Conservation (phyloP, 176 grass and related monocot species). For the Urochloa ruziziensis region DNA sequence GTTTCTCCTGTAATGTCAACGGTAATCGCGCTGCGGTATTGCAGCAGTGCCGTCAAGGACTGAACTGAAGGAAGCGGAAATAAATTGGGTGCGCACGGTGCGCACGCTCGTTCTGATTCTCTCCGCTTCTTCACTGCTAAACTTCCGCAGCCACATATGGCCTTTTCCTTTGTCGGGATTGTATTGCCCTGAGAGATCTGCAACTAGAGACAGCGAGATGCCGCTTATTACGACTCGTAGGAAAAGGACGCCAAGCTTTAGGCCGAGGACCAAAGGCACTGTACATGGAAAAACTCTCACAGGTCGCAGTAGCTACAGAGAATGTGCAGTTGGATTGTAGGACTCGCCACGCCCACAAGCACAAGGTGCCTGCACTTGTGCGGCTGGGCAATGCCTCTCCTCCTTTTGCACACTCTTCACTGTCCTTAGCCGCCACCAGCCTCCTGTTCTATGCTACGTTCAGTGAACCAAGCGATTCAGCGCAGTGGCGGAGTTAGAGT, state of each 20-base stretch:
- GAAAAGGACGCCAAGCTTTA: neutral
- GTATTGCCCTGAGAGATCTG: no score
- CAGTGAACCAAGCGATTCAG: conserved; percentile 17
- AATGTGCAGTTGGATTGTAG: neutral
- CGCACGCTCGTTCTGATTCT: no score
- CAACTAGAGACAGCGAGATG: neutral
- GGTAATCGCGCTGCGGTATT: no score
- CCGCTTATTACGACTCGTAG: neutral
- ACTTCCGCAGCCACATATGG: no score
- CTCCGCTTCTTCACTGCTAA: no score
- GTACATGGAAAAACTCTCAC: neutral
- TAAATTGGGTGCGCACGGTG: no score
- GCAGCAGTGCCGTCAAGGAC: no score
- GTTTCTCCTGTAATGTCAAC: no score
- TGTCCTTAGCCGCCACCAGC: neutral
- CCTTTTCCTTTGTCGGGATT: no score
- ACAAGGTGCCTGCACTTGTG: neutral
- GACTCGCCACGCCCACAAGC: neutral
- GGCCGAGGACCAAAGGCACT: neutral
- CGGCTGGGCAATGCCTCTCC: neutral
- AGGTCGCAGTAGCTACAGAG: neutral
- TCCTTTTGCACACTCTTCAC: neutral
- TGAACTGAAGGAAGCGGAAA: no score
- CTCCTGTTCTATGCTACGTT: neutral
- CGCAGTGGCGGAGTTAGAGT: neutral